These are phyloP conservation scores for Talaromyces trachyspermus DNA, from an alignment of 495 filamentous ascomycete species.

Conservation along the genomic window DNA sequence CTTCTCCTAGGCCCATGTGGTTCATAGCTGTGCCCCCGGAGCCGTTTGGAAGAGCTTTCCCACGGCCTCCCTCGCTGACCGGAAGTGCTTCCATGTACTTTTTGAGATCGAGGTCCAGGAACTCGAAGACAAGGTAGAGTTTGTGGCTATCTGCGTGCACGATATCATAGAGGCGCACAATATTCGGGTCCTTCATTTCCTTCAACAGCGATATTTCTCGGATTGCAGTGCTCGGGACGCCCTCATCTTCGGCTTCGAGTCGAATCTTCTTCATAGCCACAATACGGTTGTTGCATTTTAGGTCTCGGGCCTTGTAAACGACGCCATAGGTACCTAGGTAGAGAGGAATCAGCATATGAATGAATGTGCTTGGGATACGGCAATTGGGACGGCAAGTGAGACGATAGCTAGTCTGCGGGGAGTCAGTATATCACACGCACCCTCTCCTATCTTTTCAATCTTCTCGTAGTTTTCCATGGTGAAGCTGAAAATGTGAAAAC, in stretches of 20 bases:
- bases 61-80: constrained; percentile 79
- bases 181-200: constrained; percentile 94
- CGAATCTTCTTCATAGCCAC: constrained; percentile 98
- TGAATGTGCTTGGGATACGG: no score
- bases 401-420: neutral
- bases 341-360: neutral
- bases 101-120: constrained; percentile 88
- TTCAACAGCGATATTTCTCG: constrained; percentile 94
- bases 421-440: constrained; percentile 35
- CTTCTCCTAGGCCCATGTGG: constrained; percentile 71
- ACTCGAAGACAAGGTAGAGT: constrained; percentile 91
- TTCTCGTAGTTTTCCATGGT: constrained; percentile 99
- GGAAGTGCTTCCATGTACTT: constrained; percentile 99
- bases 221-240: constrained; percentile 92
- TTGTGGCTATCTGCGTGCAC: constrained; percentile 96
- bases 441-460: constrained; percentile 99
- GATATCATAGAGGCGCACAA: constrained; percentile 87
- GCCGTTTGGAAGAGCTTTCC: constrained; percentile 80
- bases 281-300: constrained; percentile 67
- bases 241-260: constrained; percentile 94
- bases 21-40: constrained; percentile 55
- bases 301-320: constrained; percentile 86
- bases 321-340: constrained; percentile 81
- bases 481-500: no score
- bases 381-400: neutral